Conservation (phyloP, 1,284 basidiomycete species). For the Trichosporon sp. region DNA sequence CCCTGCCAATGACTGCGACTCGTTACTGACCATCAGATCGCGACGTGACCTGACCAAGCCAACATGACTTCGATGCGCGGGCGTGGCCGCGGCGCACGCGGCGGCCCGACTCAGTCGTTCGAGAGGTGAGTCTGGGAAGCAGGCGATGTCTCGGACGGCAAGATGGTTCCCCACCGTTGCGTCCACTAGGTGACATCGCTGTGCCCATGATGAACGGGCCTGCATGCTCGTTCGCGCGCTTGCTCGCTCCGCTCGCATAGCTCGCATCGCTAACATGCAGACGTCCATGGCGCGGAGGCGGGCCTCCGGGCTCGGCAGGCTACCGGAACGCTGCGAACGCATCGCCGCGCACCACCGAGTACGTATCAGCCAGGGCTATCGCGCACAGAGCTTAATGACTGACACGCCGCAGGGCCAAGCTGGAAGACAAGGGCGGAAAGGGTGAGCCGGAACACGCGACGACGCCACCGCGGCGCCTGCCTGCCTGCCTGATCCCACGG, state of each 20-base stretch:
- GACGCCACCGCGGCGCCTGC: constrained; percentile 26
- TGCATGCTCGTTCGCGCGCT: too few relatives aligned
- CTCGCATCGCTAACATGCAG: not conserved
- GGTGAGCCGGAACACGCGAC: constrained; percentile 27
- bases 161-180: not conserved
- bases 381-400: not conserved
- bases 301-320: constrained; percentile 42
- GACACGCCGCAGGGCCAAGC: constrained; percentile 21
- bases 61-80: constrained; percentile 34
- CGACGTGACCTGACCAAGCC: constrained; percentile 21
- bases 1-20: not conserved
- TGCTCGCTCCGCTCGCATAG: not conserved
- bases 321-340: constrained; percentile 27
- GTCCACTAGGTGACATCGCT: too few relatives aligned
- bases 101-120: constrained; percentile 25
- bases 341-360: constrained; percentile 25
- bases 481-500: constrained; percentile 1
- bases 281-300: constrained; percentile 39
- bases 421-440: constrained; percentile 26
- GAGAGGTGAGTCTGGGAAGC: constrained; percentile 18
- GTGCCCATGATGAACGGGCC: too few relatives aligned
- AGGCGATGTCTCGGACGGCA: not conserved
- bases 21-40: not conserved
- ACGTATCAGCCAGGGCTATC: constrained; percentile 1
- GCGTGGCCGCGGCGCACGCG: constrained; percentile 33